These are phyloP conservation scores for Extremus antarcticus DNA, from an alignment of 495 filamentous ascomycete genomes.

Conservation along the genomic window DNA sequence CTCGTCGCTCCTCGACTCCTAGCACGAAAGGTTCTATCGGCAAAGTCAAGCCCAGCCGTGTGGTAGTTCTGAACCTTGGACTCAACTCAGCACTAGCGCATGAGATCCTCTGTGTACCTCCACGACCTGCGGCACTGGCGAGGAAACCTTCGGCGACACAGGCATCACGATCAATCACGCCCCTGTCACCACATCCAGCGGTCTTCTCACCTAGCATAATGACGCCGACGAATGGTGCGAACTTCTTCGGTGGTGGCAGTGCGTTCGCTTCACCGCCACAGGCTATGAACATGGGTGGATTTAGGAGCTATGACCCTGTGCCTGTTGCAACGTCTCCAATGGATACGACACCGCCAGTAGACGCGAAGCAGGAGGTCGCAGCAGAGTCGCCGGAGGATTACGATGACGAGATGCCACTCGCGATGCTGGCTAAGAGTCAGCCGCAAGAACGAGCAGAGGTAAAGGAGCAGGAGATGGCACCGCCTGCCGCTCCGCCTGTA, in stretches of 20 bases:
- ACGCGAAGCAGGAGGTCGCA: not conserved
- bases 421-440: not conserved
- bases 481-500: not conserved
- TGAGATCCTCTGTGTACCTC: not conserved
- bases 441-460: not conserved
- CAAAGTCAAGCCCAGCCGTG: not conserved
- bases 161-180: not conserved
- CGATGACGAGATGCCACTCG: not conserved
- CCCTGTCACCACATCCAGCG: not conserved
- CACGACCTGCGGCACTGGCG: not conserved
- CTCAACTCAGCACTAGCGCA: not conserved
- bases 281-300: slow-evolving; percentile 2
- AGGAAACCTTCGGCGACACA: not conserved
- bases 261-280: slow-evolving; percentile 1
- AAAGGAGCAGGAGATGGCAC: not conserved
- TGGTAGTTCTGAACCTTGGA: slow-evolving; percentile 5
- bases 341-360: not conserved
- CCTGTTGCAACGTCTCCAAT: not conserved
- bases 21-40: not conserved
- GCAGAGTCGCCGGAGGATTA: not conserved
- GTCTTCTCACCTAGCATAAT: not conserved
- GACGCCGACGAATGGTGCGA: slow-evolving; percentile 2
- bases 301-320: slow-evolving; percentile 11
- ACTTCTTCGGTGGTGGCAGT: slow-evolving; percentile 1
- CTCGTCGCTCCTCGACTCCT: slow-evolving; percentile 11